Percentiles rank a stretch among this genome's conserved stretches.
Conservation (phyloP, 208 protist species). For the Phytomonas sp. region DNA sequence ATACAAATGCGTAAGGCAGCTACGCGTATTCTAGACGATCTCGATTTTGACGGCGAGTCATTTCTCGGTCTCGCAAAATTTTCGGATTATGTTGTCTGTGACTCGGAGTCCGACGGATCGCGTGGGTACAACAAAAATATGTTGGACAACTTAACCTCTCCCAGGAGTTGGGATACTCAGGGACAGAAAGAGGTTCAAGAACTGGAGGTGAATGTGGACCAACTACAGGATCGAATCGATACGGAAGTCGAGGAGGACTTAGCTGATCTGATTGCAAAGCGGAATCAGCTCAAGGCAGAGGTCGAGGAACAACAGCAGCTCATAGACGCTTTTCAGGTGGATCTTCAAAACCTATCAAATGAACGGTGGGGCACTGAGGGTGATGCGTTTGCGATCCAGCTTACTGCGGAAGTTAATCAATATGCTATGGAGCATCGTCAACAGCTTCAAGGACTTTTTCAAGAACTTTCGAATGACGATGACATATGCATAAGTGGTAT, state of each 20-base stretch:
- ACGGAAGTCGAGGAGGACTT: conserved; percentile 51
- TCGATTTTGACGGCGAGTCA: conserved; percentile 9
- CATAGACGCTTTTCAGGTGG: conserved; percentile 31
- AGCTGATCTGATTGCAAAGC: conserved; percentile 34
- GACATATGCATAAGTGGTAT: conserved; percentile 18
- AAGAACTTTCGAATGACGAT: neutral
- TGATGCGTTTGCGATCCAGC: conserved; percentile 59
- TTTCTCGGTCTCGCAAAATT: neutral
- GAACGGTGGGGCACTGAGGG: conserved; percentile 24
- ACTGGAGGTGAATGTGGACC: neutral
- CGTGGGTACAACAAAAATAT: neutral
- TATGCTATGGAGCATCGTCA: conserved; percentile 28
- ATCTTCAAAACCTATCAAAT: conserved; percentile 48
- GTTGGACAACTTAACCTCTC: neutral
- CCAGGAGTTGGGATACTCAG: neutral
- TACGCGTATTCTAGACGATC: conserved; percentile 38
- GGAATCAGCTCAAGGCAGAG: conserved; percentile 33
- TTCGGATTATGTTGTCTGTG: neutral
- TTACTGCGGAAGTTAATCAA: conserved; percentile 57
- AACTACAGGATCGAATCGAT: conserved; percentile 39
- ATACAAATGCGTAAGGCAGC: conserved; percentile 54
- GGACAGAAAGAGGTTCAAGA: neutral
- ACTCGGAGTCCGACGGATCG: neutral
- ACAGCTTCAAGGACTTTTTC: neutral
- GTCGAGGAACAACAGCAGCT: conserved; percentile 31